Evolutionary conservation across 805 yeast genomes (phyloP), one percentile per base, ranked within the genome.

Genomic region (Komagataella ulmi): DNA sequence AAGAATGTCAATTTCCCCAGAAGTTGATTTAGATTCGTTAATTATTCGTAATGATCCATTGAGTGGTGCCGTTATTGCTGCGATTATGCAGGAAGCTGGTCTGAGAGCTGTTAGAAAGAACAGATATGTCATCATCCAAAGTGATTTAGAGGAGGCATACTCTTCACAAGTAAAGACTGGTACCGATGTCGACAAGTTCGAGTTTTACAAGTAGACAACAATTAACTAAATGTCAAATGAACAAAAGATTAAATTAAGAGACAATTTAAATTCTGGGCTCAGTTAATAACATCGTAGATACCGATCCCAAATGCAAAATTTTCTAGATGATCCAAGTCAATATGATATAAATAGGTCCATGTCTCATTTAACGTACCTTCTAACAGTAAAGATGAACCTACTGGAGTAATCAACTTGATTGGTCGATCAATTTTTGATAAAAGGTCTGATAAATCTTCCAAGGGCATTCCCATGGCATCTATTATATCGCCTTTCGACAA

Each of bases 41-140:
- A 91, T 93, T 59, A 80, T 89, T 60, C 85, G 99, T 68, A 93
- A 93, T 65, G 99, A 93, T 66, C 96, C 99, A 45, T 74, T 95
- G 54, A 88, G 97, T 44, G 99, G 99, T 64, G 99, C 96, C 10
- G 79, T 91, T 53, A 93, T 93, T 64, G 98, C 99, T 14, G 99
- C 99, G 17, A 91, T 93, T 59, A 93, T 93, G 99, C 99, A 93
- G 77, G 99, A 95, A 71, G 99, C 99, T 24, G 99, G 99, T 58
- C 77, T 93, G 59, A 81, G 99, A 60, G 99, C 99, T 1, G 98
- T 93, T 48, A 85, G 99, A 73, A 93, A 91, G 73, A 93, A 93
- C 69, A 80, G 99, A 71, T 93, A 95, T 67, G 95, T 93, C 69
- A 95, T 93, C 58, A 74, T 95, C 63, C 98, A 93, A 71, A 83